Base-by-base conservation (phyloP, 108 stramenopile species). In the Nitzschia inconspicua region DNA sequence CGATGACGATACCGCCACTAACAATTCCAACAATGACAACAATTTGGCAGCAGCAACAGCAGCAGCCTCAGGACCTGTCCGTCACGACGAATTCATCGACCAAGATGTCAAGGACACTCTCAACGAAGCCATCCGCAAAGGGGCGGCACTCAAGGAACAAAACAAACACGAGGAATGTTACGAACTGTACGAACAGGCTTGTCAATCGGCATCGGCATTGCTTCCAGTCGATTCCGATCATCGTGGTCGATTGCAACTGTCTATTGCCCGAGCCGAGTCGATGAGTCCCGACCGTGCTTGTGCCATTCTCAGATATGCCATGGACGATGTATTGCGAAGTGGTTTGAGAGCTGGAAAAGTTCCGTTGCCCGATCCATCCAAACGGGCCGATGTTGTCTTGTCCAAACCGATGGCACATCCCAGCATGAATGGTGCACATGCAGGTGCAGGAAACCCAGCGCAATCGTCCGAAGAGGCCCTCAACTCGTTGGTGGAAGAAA, bases 201-300 rank as follows among this genome's bases (percentile, higher is more conserved):
- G 91, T 67, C 65, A 72, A 9, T 68, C 63, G 3, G 85, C 91
- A 0, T 92, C 91, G 35, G 55, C 87, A 0, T 49, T 92, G 47
- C 61, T 92, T 23, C 91, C 91, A 0, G 91, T 92, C n/a, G 91
- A 92, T 73, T 83, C 81, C n/a, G 91, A 92, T 59, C 87, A 92
- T 57, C 69, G 91, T n/a, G 91, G 87, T 11, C 82, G 91, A 1
- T 56, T 92, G 49, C 87, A 88, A 52, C 63, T 92, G 30, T 71
- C 70, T 32, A 69, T 83, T 36, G 83, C 83, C 2, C 56, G 91
- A 39, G 85, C 91, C 29, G 85, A 86, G 57, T 68, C 72, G 28
- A 86, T 92, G 87, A 75, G 63, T 44, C 70, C 83, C 8, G 91
- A 92, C 48, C 56, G 91, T 7, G 83, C 81, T 0, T 86, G 85